Conservation (phyloP, 2,329 filamentous ascomycete species). For the Zalaria sp. region DNA sequence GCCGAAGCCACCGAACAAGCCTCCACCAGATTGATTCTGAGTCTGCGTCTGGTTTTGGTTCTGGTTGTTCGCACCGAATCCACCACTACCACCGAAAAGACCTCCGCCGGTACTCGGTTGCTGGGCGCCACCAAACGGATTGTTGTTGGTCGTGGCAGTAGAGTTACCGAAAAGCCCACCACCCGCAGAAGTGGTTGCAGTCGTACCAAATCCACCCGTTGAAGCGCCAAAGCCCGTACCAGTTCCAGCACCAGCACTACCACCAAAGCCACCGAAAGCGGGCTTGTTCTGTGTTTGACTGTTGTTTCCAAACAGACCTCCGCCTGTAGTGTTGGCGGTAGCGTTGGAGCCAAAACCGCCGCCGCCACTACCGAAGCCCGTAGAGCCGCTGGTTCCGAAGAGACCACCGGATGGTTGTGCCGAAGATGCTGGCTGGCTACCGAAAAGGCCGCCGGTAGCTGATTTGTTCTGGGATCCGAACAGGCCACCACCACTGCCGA, state of each 20-base stretch:
- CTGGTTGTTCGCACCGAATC: conserved; percentile 13
- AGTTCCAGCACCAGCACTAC: conserved; percentile 1
- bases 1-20: conserved; percentile 15
- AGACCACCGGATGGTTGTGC: conserved; percentile 11
- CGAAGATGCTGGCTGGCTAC: conserved; percentile 8
- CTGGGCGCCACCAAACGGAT: conserved; percentile 14
- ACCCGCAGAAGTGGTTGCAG: conserved; percentile 10
- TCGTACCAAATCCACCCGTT: conserved; percentile 7
- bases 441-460: conserved; percentile 10
- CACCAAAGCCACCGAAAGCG: conserved; percentile 7
- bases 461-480: conserved; percentile 12
- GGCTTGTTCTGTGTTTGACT: conserved; percentile 8
- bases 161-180: conserved; percentile 26
- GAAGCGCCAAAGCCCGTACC: conserved; percentile 2
- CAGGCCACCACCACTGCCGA: conserved; percentile 9
- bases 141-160: conserved; percentile 15
- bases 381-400: conserved; percentile 21
- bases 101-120: conserved; percentile 13
- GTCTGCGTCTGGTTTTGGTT: conserved; percentile 4
- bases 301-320: conserved; percentile 7
- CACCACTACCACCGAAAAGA: conserved; percentile 1
- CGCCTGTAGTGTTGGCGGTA: conserved; percentile 9
- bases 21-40: conserved; percentile 8
- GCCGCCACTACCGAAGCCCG: conserved; percentile 8
- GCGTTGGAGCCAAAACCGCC: conserved; percentile 11